Evolutionary conservation across 257 asterid genomes (phyloP), one percentile per base, ranked within the genome.

Genomic region (Sherardia arvensis): DNA sequence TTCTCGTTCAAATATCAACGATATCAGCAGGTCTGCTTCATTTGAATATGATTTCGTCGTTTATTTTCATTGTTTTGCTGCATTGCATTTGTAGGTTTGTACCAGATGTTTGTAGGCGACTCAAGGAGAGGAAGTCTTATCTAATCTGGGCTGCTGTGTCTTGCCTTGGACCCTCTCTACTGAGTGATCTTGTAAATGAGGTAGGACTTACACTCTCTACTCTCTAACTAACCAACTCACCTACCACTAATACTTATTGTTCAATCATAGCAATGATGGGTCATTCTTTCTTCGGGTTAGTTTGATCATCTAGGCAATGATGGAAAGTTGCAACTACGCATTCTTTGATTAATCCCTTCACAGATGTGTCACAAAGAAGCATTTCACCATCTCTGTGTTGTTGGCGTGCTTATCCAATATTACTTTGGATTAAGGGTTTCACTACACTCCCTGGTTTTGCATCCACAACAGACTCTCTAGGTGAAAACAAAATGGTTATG

Each of bases 181-280:
- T 92, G 80, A 81, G 82, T 29, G 97, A 89, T 84, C 91, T 92
- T 63, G 77, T 92, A 62, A 83, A 81, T 74, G 98, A 89, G 95
- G 98, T 88, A 79, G 65, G 27, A 38, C 10, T 47, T 47, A 47
- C 2, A 15, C 4, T 47, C 5, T 15, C 15, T 36, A 15, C 4
- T 47, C 5, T 15, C 15, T 36, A 36, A 2, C 54, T 47, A 47
- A 47, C 54, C 23, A 47, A 47, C 8, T 47, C 22, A 17, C 23
- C 4, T 18, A 47, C 9, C 54, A 47, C 1, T 18, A n/a, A 47
- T 47, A 47, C 9, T 47, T 47, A n/a, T 15, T 32, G 12, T 17
- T 47, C 8, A 47, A 47, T 15, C 54, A 15, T 18, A 15, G 17
- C 18, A 7, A 47, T 17, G 54, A 47, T 25, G 21, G 22, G 3